A percentile compares a stretch with the other conserved stretches of the same genome.
Conservation (phyloP, 768 basidiomycete species). For the Mycena galopus region DNA sequence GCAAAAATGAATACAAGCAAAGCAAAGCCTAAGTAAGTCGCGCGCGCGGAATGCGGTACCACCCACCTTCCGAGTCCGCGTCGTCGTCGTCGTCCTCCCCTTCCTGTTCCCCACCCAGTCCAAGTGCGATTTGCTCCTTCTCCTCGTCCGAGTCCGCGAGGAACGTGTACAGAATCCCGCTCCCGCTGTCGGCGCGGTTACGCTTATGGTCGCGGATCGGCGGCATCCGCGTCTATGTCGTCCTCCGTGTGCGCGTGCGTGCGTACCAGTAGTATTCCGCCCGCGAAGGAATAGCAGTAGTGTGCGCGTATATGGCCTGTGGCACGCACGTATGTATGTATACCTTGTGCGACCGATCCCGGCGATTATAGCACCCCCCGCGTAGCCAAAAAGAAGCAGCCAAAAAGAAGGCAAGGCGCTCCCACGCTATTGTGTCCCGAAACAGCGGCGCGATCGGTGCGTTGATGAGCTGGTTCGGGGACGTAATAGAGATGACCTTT, state of each 20-base stretch:
- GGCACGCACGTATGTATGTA: not conserved
- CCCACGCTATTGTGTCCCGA: conserved; percentile 33
- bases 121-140: no score
- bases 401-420: not conserved
- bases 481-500: no score
- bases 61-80: conserved; percentile 26
- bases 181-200: no score
- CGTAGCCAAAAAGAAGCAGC: no score
- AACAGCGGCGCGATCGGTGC: conserved; percentile 12
- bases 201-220: conserved; percentile 32
- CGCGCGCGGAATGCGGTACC: not conserved
- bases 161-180: conserved; percentile 33
- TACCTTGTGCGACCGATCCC: not conserved
- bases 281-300: not conserved
- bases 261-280: not conserved
- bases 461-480: not conserved
- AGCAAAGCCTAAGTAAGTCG: not conserved
- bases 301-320: not conserved
- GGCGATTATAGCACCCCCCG: conserved; percentile 2
- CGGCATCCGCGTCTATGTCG: conserved; percentile 23
- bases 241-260: not conserved
- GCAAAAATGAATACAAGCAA: not conserved
- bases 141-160: no score
- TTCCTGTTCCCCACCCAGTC: no score
- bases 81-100: conserved; percentile 31